Conservation (phyloP, 495 filamentous ascomycete genomes). For the Penicillium cinerascens region DNA sequence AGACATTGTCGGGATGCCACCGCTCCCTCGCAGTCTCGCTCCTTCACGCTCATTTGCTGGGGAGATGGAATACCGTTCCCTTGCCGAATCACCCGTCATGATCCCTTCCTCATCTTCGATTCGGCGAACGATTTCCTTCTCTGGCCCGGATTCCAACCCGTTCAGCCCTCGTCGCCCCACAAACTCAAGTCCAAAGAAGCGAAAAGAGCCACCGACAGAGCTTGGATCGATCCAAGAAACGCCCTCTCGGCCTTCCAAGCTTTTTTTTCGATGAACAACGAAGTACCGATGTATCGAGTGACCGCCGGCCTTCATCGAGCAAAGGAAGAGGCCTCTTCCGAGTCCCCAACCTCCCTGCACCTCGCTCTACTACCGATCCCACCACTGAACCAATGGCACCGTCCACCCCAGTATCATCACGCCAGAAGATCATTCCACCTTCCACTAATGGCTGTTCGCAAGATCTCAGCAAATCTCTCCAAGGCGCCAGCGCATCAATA, state of each 20-base stretch:
- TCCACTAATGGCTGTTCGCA: slow-evolving; percentile 8
- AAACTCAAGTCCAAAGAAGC: not conserved
- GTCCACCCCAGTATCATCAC: slow-evolving; percentile 33
- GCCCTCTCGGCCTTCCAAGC: slow-evolving; percentile 46
- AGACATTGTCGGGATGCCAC: slow-evolving; percentile 32
- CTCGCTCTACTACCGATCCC: slow-evolving; percentile 19
- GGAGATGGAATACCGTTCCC: slow-evolving; percentile 19
- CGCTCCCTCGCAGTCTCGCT: slow-evolving; percentile 27
- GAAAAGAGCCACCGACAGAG: slow-evolving; percentile 12
- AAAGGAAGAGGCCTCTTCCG: slow-evolving; percentile 30
- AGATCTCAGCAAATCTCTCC: slow-evolving; percentile 11
- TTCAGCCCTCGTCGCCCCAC: slow-evolving; percentile 13
- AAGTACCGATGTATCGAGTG: slow-evolving; percentile 2
- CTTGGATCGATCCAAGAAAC: slow-evolving; percentile 47
- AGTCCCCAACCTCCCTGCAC: slow-evolving; percentile 38
- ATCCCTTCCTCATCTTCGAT: slow-evolving; percentile 26
- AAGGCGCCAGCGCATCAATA: slow-evolving; percentile 20
- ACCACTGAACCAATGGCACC: slow-evolving; percentile 21
- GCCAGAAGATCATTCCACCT: slow-evolving; percentile 13
- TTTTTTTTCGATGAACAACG: slow-evolving; percentile 21
- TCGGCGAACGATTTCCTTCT: slow-evolving; percentile 25
- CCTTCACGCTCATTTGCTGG: slow-evolving; percentile 28
- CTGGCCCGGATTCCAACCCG: slow-evolving; percentile 23
- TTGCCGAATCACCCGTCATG: slow-evolving; percentile 24
- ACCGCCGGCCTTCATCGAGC: slow-evolving; percentile 9